Conservation (phyloP, 2,329 filamentous ascomycete species). For the Fusarium proliferatum region DNA sequence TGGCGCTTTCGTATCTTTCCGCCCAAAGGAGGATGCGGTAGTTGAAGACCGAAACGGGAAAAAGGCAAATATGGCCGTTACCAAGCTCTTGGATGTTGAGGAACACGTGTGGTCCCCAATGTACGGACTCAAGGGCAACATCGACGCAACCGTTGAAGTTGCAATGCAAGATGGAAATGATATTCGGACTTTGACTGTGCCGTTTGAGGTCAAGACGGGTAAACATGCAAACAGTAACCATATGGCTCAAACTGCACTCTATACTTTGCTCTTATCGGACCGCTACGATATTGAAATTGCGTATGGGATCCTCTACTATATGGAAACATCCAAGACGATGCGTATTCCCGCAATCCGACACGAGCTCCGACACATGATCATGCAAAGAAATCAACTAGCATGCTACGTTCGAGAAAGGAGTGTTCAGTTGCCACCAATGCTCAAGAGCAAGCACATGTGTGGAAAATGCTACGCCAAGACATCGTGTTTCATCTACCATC, state of each 20-base stretch:
- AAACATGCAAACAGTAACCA: constrained; percentile 85
- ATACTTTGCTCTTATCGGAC: constrained; percentile 91
- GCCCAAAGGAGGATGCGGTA: constrained; percentile 75
- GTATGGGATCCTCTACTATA: constrained; percentile 93
- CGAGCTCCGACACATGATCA: constrained; percentile 95
- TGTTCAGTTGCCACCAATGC: constrained; percentile 84
- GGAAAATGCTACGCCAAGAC: constrained; percentile 90
- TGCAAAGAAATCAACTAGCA: constrained; percentile 91
- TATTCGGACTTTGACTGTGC: constrained; percentile 79
- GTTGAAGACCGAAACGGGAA: constrained; percentile 84
- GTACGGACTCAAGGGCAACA: constrained; percentile 97
- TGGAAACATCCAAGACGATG: constrained; percentile 88
- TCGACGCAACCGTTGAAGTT: constrained; percentile 95
- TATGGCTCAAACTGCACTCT: constrained; percentile 92
- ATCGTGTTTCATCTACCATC: constrained; percentile 93
- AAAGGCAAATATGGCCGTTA: constrained; percentile 84
- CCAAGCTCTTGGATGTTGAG: constrained; percentile 94
- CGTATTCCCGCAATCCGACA: constrained; percentile 86
- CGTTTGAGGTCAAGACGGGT: constrained; percentile 96
- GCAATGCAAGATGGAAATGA: constrained; percentile 78
- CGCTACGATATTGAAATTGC: constrained; percentile 93
- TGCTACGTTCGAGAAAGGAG: constrained; percentile 85
- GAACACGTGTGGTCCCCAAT: constrained; percentile 98
- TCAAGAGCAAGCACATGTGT: constrained; percentile 84
- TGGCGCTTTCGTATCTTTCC: constrained; percentile 77